These are phyloP conservation scores for Coffea eugenioides DNA, from an alignment of 257 asterid genomes.

Conservation along the genomic window DNA sequence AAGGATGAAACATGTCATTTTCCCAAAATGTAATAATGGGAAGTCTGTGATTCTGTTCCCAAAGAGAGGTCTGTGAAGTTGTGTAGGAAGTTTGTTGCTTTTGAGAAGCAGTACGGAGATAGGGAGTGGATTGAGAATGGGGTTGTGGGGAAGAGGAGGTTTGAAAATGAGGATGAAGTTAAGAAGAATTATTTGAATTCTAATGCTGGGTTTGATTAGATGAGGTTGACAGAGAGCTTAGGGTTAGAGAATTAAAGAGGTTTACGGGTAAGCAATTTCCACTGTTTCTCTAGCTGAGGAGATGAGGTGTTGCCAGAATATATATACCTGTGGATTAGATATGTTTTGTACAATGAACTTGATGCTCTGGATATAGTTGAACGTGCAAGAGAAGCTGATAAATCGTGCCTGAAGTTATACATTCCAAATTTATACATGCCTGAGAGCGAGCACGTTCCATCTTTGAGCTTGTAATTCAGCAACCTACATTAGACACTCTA, in stretches of 20 bases:
- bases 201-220: constrained; percentile 88
- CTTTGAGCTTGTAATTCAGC: constrained; percentile 93
- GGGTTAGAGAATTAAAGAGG: constrained; percentile 75
- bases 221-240: constrained; percentile 72
- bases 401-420: constrained; percentile 64
- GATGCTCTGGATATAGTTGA: constrained; percentile 67
- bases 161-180: constrained; percentile 84
- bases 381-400: constrained; percentile 87
- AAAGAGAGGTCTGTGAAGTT: constrained; percentile 87
- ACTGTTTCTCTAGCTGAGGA: constrained; percentile 88
- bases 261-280: constrained; percentile 85
- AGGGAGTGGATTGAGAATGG: constrained; percentile 94
- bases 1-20: too few species aligned
- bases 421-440: too few species aligned
- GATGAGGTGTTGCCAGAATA: constrained; percentile 89
- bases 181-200: constrained; percentile 79
- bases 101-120: constrained; percentile 92
- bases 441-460: constrained; percentile 81
- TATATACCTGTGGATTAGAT: constrained; percentile 86
- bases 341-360: constrained; percentile 84
- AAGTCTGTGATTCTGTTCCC: constrained; percentile 59
- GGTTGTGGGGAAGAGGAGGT: constrained; percentile 83
- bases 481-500: constrained; percentile 94
- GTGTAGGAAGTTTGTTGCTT: constrained; percentile 82
- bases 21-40: too few species aligned